Base-by-base conservation (phyloP, 2,329 filamentous ascomycete species). In the Biscogniauxia mediterranea region DNA sequence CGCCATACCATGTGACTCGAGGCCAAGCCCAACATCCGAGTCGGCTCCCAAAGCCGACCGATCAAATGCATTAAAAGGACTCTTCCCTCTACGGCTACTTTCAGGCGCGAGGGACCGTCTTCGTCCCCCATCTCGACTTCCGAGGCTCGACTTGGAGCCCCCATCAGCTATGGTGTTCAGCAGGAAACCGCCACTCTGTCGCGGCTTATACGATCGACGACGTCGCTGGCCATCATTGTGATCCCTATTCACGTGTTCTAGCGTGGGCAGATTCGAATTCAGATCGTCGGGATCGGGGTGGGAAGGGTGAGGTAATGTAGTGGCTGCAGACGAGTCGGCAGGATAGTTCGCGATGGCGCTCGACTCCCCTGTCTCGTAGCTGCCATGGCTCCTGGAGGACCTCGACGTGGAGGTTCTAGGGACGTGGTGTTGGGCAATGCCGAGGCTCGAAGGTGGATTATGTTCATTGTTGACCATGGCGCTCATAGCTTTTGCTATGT, bases 121-220 rank as follows among this genome's bases (percentile, higher is more conserved):
- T 26, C 72, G 77, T 46, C 61, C 70, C 52, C 71, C 72, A 51
- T 75, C 76, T 23, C 71, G 73, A 49, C 63, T 54, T 32, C 61
- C 38, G 15, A 61, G 56, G 2, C 13, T 61, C 15, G 55, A 49
- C 56, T 62, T 68, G 5, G 68, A 54, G 19, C 55, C 52, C 42
- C 71, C 72, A 52, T 71, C 70, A 28, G 70, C 60, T 20, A 81
- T 69, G 2, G 77, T 69, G 64, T 83, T 81, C 28, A 79, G 74
- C 15, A 85, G 76, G 66, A 86, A 86, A 7, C 79, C 80, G 54
- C 82, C 80, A 64, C 76, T 79, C 5, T 81, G 75, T 17, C 81
- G 77, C 28, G 77, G 74, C 68, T 78, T 83, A 57, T 79, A 74
- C 51, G 75, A 66, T 54, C 71, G 75, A 42, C 67, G 71, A 59